These are phyloP conservation scores for Trametes cingulata DNA, from an alignment of 768 basidiomycete species.

Conservation along the genomic window DNA sequence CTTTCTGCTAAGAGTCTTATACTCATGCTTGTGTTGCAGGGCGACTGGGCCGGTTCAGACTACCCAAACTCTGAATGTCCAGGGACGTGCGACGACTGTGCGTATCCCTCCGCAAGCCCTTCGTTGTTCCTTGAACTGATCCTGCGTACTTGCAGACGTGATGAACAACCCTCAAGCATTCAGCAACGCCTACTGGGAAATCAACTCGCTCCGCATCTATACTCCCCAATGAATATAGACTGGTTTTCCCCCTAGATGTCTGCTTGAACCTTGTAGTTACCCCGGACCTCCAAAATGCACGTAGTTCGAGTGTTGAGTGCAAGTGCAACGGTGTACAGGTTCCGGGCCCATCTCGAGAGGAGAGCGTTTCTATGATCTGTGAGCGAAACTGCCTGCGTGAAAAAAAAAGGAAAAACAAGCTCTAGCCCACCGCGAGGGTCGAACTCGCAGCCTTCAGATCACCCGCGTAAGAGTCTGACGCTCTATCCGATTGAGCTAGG, in stretches of 20 bases:
- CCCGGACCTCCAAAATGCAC: too few relatives aligned
- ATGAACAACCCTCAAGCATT: constrained; percentile 60
- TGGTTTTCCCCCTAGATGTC: neutral
- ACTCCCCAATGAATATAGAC: constrained; percentile 19
- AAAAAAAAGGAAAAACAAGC: too few relatives aligned
- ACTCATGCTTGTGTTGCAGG: constrained; percentile 33
- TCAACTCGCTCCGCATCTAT: constrained; percentile 63
- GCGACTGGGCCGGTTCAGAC: constrained; percentile 53
- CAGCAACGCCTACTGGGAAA: constrained; percentile 66
- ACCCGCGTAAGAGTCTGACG: constrained; percentile 57
- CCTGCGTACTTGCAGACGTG: constrained; percentile 43
- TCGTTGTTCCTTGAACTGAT: neutral
- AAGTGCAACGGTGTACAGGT: too few relatives aligned
- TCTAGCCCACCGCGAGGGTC: constrained; percentile 63
- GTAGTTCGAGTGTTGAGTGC: too few relatives aligned
- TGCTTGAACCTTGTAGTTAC: too few relatives aligned
- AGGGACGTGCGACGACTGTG: constrained; percentile 47
- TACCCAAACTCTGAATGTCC: constrained; percentile 46
- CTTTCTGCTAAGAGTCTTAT: neutral
- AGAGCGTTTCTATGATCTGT: too few relatives aligned
- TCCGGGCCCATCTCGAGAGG: too few relatives aligned
- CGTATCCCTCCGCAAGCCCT: constrained; percentile 26
- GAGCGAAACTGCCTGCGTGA: too few relatives aligned
- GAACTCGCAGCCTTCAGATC: constrained; percentile 66
- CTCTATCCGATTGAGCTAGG: constrained; percentile 35